Percentiles rank a stretch among this genome's conserved stretches.
Conservation (phyloP, 1,284 basidiomycete genomes). For the Ceratobasidium sp. region DNA sequence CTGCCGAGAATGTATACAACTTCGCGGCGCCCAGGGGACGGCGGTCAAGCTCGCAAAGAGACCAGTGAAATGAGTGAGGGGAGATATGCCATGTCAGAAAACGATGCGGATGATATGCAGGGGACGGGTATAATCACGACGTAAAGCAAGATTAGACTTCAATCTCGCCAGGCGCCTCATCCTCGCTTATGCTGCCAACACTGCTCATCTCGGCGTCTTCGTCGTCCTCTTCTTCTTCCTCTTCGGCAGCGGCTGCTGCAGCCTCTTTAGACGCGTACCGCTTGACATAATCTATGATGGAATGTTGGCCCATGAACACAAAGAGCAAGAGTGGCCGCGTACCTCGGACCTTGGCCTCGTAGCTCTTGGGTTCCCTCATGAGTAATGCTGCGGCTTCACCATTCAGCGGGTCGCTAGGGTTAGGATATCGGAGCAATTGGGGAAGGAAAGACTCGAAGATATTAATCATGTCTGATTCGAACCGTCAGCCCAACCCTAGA, state of each 20-base stretch:
- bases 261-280: slow-evolving; percentile 86
- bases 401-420: slow-evolving; percentile 97
- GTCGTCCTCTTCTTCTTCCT: slow-evolving; percentile 71
- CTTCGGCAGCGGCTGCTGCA: slow-evolving; percentile 71
- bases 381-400: slow-evolving; percentile 97
- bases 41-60: slow-evolving; percentile 9
- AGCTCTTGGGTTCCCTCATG: slow-evolving; percentile 97
- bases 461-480: slow-evolving; percentile 91
- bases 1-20: slow-evolving; percentile 39
- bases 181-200: slow-evolving; percentile 86
- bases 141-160: slow-evolving; percentile 24
- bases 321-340: slow-evolving; percentile 51
- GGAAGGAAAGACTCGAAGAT: slow-evolving; percentile 99
- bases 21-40: slow-evolving; percentile 3
- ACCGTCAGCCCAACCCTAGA: slow-evolving; percentile 37
- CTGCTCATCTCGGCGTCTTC: slow-evolving; percentile 92
- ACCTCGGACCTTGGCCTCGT: slow-evolving; percentile 93
- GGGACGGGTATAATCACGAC: slow-evolving; percentile 40
- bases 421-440: slow-evolving; percentile 96
- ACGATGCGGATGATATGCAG: slow-evolving; percentile 38
- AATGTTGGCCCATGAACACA: background rate
- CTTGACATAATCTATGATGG: slow-evolving; percentile 80
- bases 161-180: slow-evolving; percentile 56
- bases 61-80: slow-evolving; percentile 33
- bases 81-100: slow-evolving; percentile 27